A percentile compares a stretch with the other conserved stretches of the same genome.
Conservation (phyloP, 2,329 filamentous ascomycete genomes). For the Alternaria gansuensis region DNA sequence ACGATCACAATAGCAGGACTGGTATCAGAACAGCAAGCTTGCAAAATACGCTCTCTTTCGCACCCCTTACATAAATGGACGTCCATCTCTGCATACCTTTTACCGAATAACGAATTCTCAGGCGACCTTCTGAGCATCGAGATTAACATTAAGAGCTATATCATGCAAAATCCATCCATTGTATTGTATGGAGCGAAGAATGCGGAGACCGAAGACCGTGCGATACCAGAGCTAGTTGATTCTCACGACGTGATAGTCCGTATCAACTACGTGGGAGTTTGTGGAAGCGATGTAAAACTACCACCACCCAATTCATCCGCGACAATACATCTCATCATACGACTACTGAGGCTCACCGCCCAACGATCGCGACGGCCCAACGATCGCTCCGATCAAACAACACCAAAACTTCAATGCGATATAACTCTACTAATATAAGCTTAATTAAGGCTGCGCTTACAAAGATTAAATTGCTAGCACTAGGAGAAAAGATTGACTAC, state of each 20-base stretch:
- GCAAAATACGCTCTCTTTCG: too few relatives aligned
- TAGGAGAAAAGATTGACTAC: too few relatives aligned
- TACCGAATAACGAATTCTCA: too few relatives aligned
- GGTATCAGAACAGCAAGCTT: neutral
- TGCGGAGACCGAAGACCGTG: conserved; percentile 52
- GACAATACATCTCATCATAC: neutral
- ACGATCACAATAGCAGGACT: neutral
- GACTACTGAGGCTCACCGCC: too few relatives aligned
- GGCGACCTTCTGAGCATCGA: too few relatives aligned
- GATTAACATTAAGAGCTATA: neutral
- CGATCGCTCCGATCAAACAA: too few relatives aligned
- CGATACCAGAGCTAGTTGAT: conserved; percentile 49
- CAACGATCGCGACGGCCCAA: too few relatives aligned
- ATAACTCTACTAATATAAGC: too few relatives aligned
- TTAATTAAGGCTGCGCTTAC: too few relatives aligned
- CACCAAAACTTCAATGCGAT: too few relatives aligned
- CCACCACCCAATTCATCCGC: neutral
- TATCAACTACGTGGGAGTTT: conserved; percentile 58
- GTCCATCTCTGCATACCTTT: neutral
- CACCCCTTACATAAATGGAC: neutral
- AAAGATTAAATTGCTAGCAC: too few relatives aligned
- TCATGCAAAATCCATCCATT: conserved; percentile 54
- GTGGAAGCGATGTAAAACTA: conserved; percentile 48
- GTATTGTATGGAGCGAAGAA: conserved; percentile 54
- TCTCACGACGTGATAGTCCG: conserved; percentile 56